A percentile compares a stretch with the other conserved stretches of the same genome.
Conservation (phyloP, 2,329 filamentous ascomycete genomes). For the Tolypocladium capitatum region DNA sequence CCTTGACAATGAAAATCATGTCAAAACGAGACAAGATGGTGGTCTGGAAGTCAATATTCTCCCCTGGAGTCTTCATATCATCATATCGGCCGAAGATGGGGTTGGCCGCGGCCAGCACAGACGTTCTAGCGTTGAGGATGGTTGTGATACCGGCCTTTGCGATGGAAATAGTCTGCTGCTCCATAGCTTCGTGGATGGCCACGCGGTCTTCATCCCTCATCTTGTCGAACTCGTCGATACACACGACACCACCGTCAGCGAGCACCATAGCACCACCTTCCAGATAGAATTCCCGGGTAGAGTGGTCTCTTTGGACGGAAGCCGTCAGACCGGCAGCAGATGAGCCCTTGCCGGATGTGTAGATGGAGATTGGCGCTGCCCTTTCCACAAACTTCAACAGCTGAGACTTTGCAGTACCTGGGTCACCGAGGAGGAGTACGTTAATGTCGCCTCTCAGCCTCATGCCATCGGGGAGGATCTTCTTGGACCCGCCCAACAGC, state of each 20-base stretch:
- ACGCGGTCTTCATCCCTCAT: slow-evolving; percentile 98
- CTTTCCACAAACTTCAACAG: slow-evolving; percentile 96
- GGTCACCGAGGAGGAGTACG: slow-evolving; percentile 88
- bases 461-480: slow-evolving; percentile 96
- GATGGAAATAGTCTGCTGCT: slow-evolving; percentile 98
- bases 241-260: slow-evolving; percentile 91
- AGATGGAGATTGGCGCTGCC: slow-evolving; percentile 90
- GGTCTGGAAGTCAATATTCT: slow-evolving; percentile 99
- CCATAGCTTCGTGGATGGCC: slow-evolving; percentile 98
- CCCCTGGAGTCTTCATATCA: slow-evolving; percentile 91
- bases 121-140: slow-evolving; percentile 90
- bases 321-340: slow-evolving; percentile 95
- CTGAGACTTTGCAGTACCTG: slow-evolving; percentile 96
- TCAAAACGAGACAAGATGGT: slow-evolving; percentile 97
- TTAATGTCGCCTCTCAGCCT: slow-evolving; percentile 96
- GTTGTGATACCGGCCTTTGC: slow-evolving; percentile 98
- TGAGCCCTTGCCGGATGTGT: slow-evolving; percentile 96
- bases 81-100: slow-evolving; percentile 97
- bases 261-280: slow-evolving; percentile 98
- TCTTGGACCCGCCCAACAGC: slow-evolving; percentile 89
- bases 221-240: slow-evolving; percentile 99
- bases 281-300: slow-evolving; percentile 90
- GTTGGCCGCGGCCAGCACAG: slow-evolving; percentile 89
- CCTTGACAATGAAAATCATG: slow-evolving; percentile 98
- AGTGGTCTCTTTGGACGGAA: slow-evolving; percentile 85